Evolutionary conservation across 441 rosid species (phyloP), one percentile per base, ranked within the genome.

Genomic region (Pelargonium myrrhifolium): DNA sequence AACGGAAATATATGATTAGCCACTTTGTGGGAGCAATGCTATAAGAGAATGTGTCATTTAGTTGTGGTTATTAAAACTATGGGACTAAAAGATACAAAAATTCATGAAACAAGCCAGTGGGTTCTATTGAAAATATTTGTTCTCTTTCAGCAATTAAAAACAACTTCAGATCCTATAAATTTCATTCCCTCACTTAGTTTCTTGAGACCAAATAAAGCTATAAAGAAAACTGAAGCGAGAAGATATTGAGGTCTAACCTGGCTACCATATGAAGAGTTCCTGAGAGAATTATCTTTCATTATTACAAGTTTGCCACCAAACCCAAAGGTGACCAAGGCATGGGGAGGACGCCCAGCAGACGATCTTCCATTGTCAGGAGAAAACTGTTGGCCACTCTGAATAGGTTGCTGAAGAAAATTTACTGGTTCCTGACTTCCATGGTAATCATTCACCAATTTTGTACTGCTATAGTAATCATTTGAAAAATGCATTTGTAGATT

Each of bases 291-390:
- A 77, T 83, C 87, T 81, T 84, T 92, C 90, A 90, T 85, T 20
- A 95, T 85, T 69, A 92, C 65, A 65, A 95, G 86, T 76, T 89
- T 95, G 63, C 99, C 99, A 51, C 99, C 98, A 84, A 95, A 95
- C 47, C 98, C 99, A 82, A 95, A 92, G 68, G 82, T 76, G 75
- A 90, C 89, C 77, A 92, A 80, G 20, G 95, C 89, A 83, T 92
- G 97, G 43, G 96, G 84, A 71, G 98, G 99, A 73, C 99, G 98
- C 53, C 96, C 95, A 76, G 89, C 96, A 69, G 98, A 80, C 63
- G 96, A 87, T 81, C 87, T 85, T 69, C 85, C 92, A 0, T 64
- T 35, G 74, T 65, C 73, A 55, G 85, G 77, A 65, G 87, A 77
- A 82, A 83, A 83, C 74, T 78, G 85, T 75, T 82, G 84, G 74